Evolutionary conservation across 495 filamentous ascomycete species (phyloP).

Genomic region (Elasticomyces elasticus): DNA sequence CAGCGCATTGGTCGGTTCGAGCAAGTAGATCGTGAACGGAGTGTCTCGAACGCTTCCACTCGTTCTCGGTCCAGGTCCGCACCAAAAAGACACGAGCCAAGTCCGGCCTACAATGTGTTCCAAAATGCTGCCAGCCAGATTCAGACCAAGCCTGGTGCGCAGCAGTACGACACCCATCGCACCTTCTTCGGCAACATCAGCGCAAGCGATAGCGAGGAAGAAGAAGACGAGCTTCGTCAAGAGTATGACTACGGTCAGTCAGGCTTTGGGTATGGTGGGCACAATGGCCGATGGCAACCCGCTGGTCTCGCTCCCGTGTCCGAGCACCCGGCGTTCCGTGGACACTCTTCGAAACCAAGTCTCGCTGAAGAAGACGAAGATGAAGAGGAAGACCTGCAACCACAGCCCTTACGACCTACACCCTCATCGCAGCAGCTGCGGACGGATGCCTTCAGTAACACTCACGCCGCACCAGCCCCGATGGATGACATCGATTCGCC

Average conservation of each 20-base stretch:
- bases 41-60: constrained; percentile 11
- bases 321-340: constrained; percentile 21
- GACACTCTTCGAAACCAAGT: constrained; percentile 12
- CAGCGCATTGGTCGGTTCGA: constrained; percentile 18
- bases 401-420: neutral
- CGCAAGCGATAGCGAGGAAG: constrained; percentile 26
- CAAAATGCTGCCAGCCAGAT: constrained; percentile 30
- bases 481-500: constrained; percentile 57
- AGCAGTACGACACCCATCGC: constrained; percentile 23
- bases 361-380: constrained; percentile 19
- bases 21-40: constrained; percentile 3
- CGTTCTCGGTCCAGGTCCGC: constrained; percentile 9
- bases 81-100: constrained; percentile 2
- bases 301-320: constrained; percentile 18
- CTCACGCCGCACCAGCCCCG: neutral
- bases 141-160: constrained; percentile 11
- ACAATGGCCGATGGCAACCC: constrained; percentile 16
- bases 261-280: constrained; percentile 7
- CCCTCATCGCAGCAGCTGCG: constrained; percentile 4
- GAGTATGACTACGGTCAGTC: neutral
- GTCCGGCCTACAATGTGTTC: constrained; percentile 29
- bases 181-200: constrained; percentile 26
- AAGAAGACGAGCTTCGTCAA: constrained; percentile 7
- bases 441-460: neutral
- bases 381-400: constrained; percentile 5